These are phyloP conservation scores for Neckera pumila DNA, from an alignment of 225 moss, liverwort and hornwort genomes.

Conservation along the genomic window DNA sequence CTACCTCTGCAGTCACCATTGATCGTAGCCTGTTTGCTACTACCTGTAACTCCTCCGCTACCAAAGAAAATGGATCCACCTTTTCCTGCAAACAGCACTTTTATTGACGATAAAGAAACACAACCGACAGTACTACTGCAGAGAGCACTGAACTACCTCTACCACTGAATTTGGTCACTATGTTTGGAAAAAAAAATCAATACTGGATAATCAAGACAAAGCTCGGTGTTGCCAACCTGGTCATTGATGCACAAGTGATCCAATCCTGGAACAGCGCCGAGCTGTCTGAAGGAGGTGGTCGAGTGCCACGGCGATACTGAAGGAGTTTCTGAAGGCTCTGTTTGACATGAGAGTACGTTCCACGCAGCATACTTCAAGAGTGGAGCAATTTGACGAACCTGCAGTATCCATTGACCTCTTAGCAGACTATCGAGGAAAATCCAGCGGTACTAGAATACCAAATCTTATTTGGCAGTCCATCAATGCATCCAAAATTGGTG, in stretches of 20 bases:
- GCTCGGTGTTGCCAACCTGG: constrained; percentile 16
- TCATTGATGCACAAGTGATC: constrained; percentile 10
- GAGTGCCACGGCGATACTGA: neutral
- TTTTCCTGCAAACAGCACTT: constrained; percentile 45
- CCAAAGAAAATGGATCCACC: constrained; percentile 88
- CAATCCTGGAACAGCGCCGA: constrained; percentile 28
- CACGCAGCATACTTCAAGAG: neutral
- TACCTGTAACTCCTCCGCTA: constrained; percentile 76
- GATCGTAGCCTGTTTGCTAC: constrained; percentile 69
- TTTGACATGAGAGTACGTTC: neutral
- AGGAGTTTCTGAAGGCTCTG: neutral
- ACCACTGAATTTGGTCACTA: neutral
- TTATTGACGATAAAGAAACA: neutral
- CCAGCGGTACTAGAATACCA: neutral
- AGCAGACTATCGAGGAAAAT: neutral
- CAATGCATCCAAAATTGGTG: neutral
- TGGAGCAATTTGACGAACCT: constrained; percentile 13
- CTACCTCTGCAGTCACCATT: constrained; percentile 93
- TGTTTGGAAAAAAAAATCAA: neutral
- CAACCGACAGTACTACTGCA: neutral
- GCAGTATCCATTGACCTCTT: neutral
- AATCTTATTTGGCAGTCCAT: neutral
- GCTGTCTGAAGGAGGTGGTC: constrained; percentile 3
- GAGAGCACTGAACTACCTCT: neutral
- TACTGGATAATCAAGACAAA: neutral